These are phyloP conservation scores for Neophaeococcomyces mojaviensis DNA, from an alignment of 2,329 filamentous ascomycete genomes.

Conservation along the genomic window DNA sequence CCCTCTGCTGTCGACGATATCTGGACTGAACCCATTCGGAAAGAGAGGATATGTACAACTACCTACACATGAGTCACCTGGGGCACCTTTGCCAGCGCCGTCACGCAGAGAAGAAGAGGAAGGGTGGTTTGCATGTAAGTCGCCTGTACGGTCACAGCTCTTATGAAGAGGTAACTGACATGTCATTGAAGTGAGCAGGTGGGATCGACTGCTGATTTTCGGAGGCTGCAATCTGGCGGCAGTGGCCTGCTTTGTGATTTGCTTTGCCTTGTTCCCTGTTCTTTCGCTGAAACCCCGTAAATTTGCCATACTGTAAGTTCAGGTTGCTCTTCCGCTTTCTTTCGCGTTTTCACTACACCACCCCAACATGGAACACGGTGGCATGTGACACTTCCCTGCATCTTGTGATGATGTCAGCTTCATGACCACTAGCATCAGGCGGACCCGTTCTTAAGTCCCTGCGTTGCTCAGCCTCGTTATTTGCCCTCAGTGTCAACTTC, in stretches of 20 bases:
- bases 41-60: constrained; percentile 77
- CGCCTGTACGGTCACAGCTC: constrained; percentile 15
- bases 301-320: constrained; percentile 91
- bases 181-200: constrained; percentile 71
- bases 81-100: constrained; percentile 77
- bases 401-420: constrained; percentile 24
- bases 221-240: constrained; percentile 83
- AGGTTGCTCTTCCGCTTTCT: constrained; percentile 10
- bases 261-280: constrained; percentile 82
- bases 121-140: constrained; percentile 91
- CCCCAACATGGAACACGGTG: constrained; percentile 8
- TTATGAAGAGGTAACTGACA: constrained; percentile 14
- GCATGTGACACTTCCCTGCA: constrained; percentile 21
- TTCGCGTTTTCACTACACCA: constrained; percentile 18
- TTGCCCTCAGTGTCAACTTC: no score
- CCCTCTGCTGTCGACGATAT: constrained; percentile 71
- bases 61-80: constrained; percentile 72
- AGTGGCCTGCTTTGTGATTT: constrained; percentile 83
- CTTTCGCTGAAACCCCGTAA: constrained; percentile 77
- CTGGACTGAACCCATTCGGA: constrained; percentile 81
- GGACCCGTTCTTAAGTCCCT: not conserved
- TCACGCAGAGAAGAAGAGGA: constrained; percentile 88
- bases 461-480: not conserved
- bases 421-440: constrained; percentile 5
- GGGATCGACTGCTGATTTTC: constrained; percentile 92